Evolutionary conservation across 1,139 yeast genomes (phyloP).

Genomic region (Geotrichum reessii): DNA sequence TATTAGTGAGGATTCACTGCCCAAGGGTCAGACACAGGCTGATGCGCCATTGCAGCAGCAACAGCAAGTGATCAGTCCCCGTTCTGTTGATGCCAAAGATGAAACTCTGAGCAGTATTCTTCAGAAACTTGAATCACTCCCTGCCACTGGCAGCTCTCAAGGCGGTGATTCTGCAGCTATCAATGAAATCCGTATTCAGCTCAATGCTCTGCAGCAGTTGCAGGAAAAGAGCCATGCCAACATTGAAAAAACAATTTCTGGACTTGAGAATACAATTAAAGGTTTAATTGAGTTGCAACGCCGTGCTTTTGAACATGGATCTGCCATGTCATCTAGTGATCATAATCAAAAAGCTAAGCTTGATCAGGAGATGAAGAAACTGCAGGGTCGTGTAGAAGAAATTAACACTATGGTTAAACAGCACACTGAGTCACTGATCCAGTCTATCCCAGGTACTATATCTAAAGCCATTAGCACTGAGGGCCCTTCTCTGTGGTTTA

Average conservation of each 20-base stretch:
- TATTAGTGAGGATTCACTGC: conserved; percentile 11
- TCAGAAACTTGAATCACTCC: conserved; percentile 18
- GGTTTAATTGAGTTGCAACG: conserved; percentile 16
- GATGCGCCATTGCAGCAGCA: conserved; percentile 1
- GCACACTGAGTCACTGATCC: conserved; percentile 28
- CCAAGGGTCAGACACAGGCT: not conserved
- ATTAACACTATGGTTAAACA: conserved; percentile 26
- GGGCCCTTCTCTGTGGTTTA: conserved; percentile 31
- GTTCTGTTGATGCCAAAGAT: conserved; percentile 12
- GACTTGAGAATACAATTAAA: conserved; percentile 11
- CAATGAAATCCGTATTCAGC: conserved; percentile 7
- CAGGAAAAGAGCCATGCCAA: conserved; percentile 5
- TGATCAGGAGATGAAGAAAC: conserved; percentile 23
- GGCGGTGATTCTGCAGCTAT: conserved; percentile 6
- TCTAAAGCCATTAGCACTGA: conserved; percentile 29
- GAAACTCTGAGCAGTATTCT: conserved; percentile 21
- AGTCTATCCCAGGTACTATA: conserved; percentile 29
- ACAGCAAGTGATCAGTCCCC: conserved; percentile 5
- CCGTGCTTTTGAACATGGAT: conserved; percentile 11
- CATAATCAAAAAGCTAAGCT: conserved; percentile 21
- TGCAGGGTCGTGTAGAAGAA: conserved; percentile 25
- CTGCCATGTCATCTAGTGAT: conserved; percentile 6
- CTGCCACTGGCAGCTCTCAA: not conserved
- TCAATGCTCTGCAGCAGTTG: not conserved
- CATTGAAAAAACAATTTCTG: conserved; percentile 9